Conservation (phyloP, 306 rosid genomes). For the Malus asiatica region DNA sequence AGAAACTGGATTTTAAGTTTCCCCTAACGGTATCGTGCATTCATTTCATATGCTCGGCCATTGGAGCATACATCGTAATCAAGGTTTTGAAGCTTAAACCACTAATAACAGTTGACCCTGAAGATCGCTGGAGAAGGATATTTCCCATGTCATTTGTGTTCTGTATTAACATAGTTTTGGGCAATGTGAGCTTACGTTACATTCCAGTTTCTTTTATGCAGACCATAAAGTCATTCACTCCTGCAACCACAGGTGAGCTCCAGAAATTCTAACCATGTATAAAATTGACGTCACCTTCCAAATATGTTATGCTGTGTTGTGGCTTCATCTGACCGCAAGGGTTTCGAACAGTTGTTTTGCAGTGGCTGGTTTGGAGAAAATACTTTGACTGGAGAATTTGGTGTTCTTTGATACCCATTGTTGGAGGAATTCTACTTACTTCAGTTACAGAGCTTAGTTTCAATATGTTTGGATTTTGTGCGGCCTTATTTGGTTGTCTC, state of each 20-base stretch:
- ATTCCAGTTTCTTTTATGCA: slow-evolving; percentile 99
- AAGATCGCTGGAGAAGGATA: slow-evolving; percentile 92
- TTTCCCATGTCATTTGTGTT: slow-evolving; percentile 99
- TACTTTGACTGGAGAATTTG: slow-evolving; percentile 89
- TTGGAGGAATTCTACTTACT: slow-evolving; percentile 97
- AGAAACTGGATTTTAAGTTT: slow-evolving; percentile 98
- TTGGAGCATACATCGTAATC: slow-evolving; percentile 75
- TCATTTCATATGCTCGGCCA: slow-evolving; percentile 89
- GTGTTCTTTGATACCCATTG: slow-evolving; percentile 90
- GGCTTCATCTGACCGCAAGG: slow-evolving; percentile 27
- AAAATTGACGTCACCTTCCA: not conserved
- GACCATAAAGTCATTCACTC: slow-evolving; percentile 95
- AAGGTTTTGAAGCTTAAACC: slow-evolving; percentile 85
- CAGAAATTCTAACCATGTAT: not conserved
- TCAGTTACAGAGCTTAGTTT: slow-evolving; percentile 93
- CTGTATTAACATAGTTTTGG: slow-evolving; percentile 89
- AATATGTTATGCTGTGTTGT: not conserved
- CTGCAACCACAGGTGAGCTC: slow-evolving; percentile 85
- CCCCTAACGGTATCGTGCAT: slow-evolving; percentile 81
- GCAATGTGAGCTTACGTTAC: slow-evolving; percentile 91
- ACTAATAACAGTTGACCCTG: slow-evolving; percentile 72
- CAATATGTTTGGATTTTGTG: slow-evolving; percentile 90
- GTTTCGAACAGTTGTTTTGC: slow-evolving; percentile 64
- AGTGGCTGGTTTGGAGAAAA: slow-evolving; percentile 95
- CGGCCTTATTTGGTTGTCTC: slow-evolving; percentile 92